These are phyloP conservation scores for Cryphonectria carpinicola DNA, from an alignment of 2,329 filamentous ascomycete genomes.

Conservation along the genomic window DNA sequence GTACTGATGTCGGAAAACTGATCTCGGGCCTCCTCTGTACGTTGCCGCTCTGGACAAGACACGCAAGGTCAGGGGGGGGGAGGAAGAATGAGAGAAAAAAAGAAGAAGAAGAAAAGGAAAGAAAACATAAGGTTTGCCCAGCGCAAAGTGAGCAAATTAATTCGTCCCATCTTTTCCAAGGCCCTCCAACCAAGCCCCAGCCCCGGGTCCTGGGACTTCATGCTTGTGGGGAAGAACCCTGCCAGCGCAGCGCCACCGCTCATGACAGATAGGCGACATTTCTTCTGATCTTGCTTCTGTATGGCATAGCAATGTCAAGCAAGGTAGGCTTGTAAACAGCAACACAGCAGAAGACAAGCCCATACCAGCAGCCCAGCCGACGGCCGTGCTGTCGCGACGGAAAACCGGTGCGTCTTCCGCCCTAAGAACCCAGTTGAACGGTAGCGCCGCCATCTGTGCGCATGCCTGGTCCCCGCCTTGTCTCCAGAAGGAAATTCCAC, in stretches of 20 bases:
- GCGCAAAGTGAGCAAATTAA: constrained; percentile 13
- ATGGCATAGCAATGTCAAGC: background rate
- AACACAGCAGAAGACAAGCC: background rate
- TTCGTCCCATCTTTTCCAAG: constrained; percentile 10
- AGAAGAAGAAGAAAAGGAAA: background rate
- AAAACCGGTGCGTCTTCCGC: background rate
- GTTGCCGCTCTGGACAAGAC: background rate
- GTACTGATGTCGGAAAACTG: background rate
- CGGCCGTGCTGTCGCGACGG: background rate
- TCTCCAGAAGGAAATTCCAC: background rate
- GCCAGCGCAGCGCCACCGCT: background rate
- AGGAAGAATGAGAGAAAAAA: background rate
- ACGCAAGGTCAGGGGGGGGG: background rate
- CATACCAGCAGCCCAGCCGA: background rate
- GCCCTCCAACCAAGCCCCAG: background rate
- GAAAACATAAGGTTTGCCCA: background rate
- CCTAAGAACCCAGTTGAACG: background rate
- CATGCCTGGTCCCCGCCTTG: background rate
- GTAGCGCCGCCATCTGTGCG: constrained; percentile 3
- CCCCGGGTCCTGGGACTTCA: background rate
- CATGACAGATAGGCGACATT: background rate
- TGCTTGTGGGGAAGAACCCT: constrained; percentile 12
- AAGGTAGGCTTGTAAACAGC: too few species aligned
- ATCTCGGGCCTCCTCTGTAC: background rate
- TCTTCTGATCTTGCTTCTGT: background rate